phyloP scores from a whole-genome alignment of 345 rosid species.

The Lagerstroemia speciosa region DNA sequence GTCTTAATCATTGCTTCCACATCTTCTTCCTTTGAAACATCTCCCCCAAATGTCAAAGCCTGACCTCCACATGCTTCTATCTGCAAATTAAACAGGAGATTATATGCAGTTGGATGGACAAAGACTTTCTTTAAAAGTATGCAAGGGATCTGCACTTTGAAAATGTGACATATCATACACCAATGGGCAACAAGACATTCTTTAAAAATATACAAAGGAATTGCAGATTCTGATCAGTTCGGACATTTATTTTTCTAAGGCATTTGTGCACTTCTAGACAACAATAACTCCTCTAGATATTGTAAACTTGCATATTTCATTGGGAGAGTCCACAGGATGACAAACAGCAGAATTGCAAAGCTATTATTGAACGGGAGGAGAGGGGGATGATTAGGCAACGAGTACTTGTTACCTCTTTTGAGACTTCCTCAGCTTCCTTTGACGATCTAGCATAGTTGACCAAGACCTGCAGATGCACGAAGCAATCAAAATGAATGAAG shows the following conservation, averaged over 20 bases:
- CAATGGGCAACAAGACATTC: background rate
- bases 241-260: background rate
- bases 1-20: constrained; percentile 93
- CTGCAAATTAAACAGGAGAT: constrained; percentile 28
- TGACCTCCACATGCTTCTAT: constrained; percentile 85
- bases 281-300: background rate
- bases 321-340: background rate
- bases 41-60: constrained; percentile 90
- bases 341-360: background rate
- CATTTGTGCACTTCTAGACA: background rate
- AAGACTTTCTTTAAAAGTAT: background rate
- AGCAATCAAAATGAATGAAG: background rate
- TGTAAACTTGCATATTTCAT: background rate
- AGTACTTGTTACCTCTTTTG: constrained; percentile 50
- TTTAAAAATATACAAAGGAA: background rate
- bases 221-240: background rate
- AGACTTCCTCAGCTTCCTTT: constrained; percentile 88
- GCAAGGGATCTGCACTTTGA: background rate
- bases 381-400: background rate
- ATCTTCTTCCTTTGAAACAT: constrained; percentile 85
- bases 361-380: background rate
- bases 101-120: background rate
- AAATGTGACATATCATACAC: background rate
- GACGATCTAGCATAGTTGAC: constrained; percentile 92
- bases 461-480: constrained; percentile 48